These are phyloP conservation scores for Candida chilensis DNA, from an alignment of 805 yeast genomes.

Conservation along the genomic window DNA sequence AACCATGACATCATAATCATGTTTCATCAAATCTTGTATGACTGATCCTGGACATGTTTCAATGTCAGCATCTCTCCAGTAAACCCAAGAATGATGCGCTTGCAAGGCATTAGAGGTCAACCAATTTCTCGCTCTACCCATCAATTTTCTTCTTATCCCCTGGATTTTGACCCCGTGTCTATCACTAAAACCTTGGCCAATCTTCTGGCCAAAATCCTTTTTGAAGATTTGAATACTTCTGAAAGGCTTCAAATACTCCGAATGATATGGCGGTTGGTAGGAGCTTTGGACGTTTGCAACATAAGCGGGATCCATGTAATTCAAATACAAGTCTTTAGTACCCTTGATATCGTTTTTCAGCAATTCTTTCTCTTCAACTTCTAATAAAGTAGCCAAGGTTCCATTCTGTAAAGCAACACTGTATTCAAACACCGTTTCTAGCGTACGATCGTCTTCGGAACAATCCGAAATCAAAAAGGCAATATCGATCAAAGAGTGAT, in stretches of 20 bases:
- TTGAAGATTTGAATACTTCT: constrained; percentile 72
- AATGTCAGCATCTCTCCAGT: constrained; percentile 85
- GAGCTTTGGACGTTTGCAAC: constrained; percentile 47
- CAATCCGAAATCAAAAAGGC: constrained; percentile 80
- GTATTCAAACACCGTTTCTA: constrained; percentile 57
- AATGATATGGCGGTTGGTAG: constrained; percentile 59
- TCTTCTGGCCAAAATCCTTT: constrained; percentile 75
- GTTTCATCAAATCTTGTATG: constrained; percentile 64
- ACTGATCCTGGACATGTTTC: constrained; percentile 77
- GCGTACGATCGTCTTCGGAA: constrained; percentile 54
- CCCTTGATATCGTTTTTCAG: constrained; percentile 33
- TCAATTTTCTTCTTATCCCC: constrained; percentile 73
- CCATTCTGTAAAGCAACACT: constrained; percentile 66
- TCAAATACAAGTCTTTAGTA: constrained; percentile 52
- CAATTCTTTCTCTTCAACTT: constrained; percentile 25
- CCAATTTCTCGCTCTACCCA: constrained; percentile 89
- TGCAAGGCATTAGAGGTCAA: constrained; percentile 61
- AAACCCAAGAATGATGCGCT: constrained; percentile 86
- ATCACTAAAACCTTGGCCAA: constrained; percentile 80
- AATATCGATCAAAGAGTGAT: constrained; percentile 69
- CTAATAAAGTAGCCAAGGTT: constrained; percentile 41
- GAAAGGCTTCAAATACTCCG: constrained; percentile 58
- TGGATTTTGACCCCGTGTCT: constrained; percentile 81
- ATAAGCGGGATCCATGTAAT: constrained; percentile 63
- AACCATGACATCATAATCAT: constrained; percentile 61